Percentiles rank a stretch among this genome's conserved stretches.
These are phyloP conservation scores for Sphaerobolus stellatus DNA, from an alignment of 1,284 basidiomycete species.

Conservation along the genomic window DNA sequence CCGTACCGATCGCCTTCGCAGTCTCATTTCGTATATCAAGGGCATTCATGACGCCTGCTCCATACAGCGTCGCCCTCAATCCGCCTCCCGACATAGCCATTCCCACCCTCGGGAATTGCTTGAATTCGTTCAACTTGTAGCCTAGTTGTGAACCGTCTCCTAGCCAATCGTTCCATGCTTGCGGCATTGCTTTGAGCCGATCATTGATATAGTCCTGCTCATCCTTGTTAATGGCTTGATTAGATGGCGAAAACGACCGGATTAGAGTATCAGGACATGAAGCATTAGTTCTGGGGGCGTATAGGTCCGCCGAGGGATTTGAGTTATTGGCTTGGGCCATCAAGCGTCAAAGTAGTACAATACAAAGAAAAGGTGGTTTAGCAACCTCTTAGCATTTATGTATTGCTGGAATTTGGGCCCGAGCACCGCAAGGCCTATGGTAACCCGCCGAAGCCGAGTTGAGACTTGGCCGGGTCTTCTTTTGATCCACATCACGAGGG, in stretches of 20 bases:
- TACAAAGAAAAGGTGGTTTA: no score
- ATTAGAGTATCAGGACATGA: background rate
- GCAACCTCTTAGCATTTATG: no score
- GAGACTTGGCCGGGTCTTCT: no score
- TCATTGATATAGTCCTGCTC: background rate
- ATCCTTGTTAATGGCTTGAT: background rate
- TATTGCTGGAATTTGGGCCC: no score
- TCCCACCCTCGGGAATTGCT: conserved; percentile 49
- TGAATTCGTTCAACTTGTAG: conserved; percentile 47
- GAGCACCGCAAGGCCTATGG: no score
- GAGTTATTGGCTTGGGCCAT: no score
- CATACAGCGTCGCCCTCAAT: conserved; percentile 58
- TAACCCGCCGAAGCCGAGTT: no score
- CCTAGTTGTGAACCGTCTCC: conserved; percentile 53
- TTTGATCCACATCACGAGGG: no score
- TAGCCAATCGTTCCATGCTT: conserved; percentile 60
- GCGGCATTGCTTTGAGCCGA: background rate
- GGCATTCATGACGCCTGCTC: conserved; percentile 54
- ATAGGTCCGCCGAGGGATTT: no score
- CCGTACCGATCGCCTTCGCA: conserved; percentile 56
- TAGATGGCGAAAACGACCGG: background rate
- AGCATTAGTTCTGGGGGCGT: background rate
- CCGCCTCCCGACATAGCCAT: conserved; percentile 62
- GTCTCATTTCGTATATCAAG: conserved; percentile 59
- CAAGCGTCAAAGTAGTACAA: no score